Evolutionary conservation across 2,329 filamentous ascomycete genomes (phyloP), one percentile per base, ranked within the genome.

Genomic region (Hirsutella rhossiliensis): DNA sequence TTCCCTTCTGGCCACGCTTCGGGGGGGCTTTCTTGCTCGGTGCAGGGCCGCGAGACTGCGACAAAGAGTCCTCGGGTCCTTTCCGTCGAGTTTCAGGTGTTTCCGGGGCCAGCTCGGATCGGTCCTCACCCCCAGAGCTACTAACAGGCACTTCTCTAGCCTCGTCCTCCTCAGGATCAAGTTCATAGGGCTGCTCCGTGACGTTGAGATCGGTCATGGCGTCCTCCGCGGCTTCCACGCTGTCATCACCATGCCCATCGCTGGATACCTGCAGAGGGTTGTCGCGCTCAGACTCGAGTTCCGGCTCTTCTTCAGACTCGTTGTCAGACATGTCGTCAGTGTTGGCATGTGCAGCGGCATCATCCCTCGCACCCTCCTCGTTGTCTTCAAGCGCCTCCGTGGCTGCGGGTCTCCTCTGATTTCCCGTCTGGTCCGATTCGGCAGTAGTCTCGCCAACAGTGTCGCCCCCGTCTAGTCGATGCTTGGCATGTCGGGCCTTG

Each of bases 1-100:
- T 95, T 47, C 75, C 75, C 46, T 78, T 80, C 61, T 94, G 87
- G 28, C 88, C 87, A 45, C 89, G 80, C 58, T 80, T 84, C 29
- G 62, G 55, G 0, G 55, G 50, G 1, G 42, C 53, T 56, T 71
- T 76, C 61, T 69, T 72, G 57, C 46, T 30, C 46, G 41, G 41
- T 43, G 46, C 15, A 43, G 47, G 13, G 41, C 40, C 9, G 45
- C 18, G 17, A 12, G 32, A 19, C 38, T 34, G 28, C n/a, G 50
- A 47, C 8, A 47, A 43, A 2, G 44, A 34, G 2, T 45, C 28
- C 17, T 37, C 32, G 2, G 52, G 47, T 12, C 45, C 36, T 29
- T 45, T 49, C 8, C 43, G 48, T 6, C 50, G 45, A 34, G 47
- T 48, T 44, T 56, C 52, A 1, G 52, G 52, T 12, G 42, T 32